phyloP scores from a whole-genome alignment of 2,329 filamentous ascomycete species.

The Talaromyces sp. region DNA sequence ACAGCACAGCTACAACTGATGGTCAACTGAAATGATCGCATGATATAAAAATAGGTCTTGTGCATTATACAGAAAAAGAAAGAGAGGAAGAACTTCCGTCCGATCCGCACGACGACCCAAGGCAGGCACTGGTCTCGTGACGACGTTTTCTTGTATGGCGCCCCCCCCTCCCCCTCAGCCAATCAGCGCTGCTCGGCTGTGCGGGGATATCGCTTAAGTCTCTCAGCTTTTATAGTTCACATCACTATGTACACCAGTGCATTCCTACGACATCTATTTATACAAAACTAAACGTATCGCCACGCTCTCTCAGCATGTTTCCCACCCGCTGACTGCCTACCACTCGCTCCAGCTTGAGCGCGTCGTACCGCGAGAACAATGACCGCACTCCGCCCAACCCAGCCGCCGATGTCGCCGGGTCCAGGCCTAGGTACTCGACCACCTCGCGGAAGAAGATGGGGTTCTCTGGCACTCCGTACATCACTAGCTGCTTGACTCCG shows the following conservation, averaged over 20 bases:
- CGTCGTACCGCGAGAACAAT: slow-evolving; percentile 85
- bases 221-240: too few species aligned
- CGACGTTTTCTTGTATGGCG: neutral
- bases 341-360: slow-evolving; percentile 79
- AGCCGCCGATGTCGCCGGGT: slow-evolving; percentile 46
- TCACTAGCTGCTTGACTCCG: slow-evolving; percentile 76
- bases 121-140: neutral
- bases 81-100: too few species aligned
- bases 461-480: slow-evolving; percentile 89
- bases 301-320: slow-evolving; percentile 74
- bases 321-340: slow-evolving; percentile 75
- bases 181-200: neutral
- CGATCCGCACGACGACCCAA: too few species aligned
- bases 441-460: slow-evolving; percentile 48
- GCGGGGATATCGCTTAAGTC: neutral
- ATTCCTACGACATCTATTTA: slow-evolving; percentile 35
- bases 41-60: neutral
- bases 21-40: neutral
- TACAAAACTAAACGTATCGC: slow-evolving; percentile 93
- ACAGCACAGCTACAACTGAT: neutral
- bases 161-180: too few species aligned
- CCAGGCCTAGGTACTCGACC: slow-evolving; percentile 35
- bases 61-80: too few species aligned
- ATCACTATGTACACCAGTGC: neutral
- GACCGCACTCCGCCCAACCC: slow-evolving; percentile 44